These are phyloP conservation scores for Globisporangium rhizosaccharum DNA, from an alignment of 352 stramenopile species.

Conservation along the genomic window DNA sequence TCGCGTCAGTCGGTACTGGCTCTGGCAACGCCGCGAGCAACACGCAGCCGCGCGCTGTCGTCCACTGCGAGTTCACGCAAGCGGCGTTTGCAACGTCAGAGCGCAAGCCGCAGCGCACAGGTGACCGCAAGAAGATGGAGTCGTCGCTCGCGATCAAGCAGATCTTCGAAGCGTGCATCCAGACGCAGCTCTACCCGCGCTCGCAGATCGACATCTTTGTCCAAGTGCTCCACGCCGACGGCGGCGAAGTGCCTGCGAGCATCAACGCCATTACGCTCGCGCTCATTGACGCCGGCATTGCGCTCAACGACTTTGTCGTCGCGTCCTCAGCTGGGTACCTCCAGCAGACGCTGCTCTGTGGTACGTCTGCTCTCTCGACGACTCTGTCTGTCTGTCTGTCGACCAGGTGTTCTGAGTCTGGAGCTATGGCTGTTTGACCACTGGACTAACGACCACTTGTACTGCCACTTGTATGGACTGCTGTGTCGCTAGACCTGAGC, in stretches of 20 bases:
- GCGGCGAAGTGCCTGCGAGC: slow-evolving; percentile 78
- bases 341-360: slow-evolving; percentile 84
- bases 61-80: slow-evolving; percentile 87
- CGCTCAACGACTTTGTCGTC: slow-evolving; percentile 90
- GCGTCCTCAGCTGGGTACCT: slow-evolving; percentile 86
- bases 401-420: slow-evolving; percentile 1
- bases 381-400: background rate
- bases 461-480: background rate
- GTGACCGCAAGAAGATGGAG: slow-evolving; percentile 86
- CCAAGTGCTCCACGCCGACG: slow-evolving; percentile 88
- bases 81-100: slow-evolving; percentile 86
- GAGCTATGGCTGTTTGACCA: background rate
- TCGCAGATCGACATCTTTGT: slow-evolving; percentile 93
- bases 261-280: slow-evolving; percentile 90
- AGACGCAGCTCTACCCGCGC: slow-evolving; percentile 87
- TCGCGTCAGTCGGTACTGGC: slow-evolving; percentile 47
- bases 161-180: slow-evolving; percentile 89
- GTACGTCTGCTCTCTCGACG: slow-evolving; percentile 22
- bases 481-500: slow-evolving; percentile 72
- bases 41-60: slow-evolving; percentile 58
- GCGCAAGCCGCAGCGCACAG: slow-evolving; percentile 68
- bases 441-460: background rate
- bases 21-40: slow-evolving; percentile 61
- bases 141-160: slow-evolving; percentile 87
- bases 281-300: slow-evolving; percentile 89